A percentile compares a stretch with the other conserved stretches of the same genome.
phyloP scores from a whole-genome alignment of 306 rosid species.

The Pyrus communis region DNA sequence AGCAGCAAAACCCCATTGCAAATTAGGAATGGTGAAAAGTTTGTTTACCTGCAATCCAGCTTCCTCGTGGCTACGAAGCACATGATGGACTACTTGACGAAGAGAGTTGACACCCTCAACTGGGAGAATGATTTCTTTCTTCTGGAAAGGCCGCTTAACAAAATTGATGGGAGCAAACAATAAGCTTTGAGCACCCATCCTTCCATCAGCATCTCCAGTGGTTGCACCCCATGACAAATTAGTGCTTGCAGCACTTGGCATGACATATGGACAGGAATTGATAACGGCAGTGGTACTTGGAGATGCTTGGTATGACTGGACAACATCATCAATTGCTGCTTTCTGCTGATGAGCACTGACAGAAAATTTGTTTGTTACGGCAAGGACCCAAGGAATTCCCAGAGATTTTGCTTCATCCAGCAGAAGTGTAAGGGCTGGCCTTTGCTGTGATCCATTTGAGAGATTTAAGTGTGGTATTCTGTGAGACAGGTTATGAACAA shows the following conservation, averaged over 20 bases:
- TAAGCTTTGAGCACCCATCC: constrained; percentile 48
- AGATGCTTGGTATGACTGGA: constrained; percentile 70
- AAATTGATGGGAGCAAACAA: constrained; percentile 64
- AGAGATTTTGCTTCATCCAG: constrained; percentile 93
- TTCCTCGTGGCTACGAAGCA: constrained; percentile 65
- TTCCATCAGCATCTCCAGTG: constrained; percentile 38
- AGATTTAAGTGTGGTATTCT: constrained; percentile 62
- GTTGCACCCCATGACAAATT: constrained; percentile 51
- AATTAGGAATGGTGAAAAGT: not conserved
- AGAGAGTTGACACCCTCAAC: constrained; percentile 73
- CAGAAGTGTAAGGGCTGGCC: constrained; percentile 72
- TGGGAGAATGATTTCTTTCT: constrained; percentile 71
- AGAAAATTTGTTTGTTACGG: constrained; percentile 88
- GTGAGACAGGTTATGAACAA: constrained; percentile 91
- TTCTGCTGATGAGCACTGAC: constrained; percentile 92
- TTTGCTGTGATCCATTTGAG: constrained; percentile 48
- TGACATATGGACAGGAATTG: constrained; percentile 81
- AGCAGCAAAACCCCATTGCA: not conserved
- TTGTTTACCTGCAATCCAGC: constrained; percentile 69
- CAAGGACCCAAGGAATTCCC: constrained; percentile 97
- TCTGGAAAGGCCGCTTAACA: constrained; percentile 67
- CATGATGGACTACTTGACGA: constrained; percentile 54
- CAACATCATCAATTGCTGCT: constrained; percentile 65
- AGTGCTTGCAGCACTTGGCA: constrained; percentile 64
- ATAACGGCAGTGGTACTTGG: constrained; percentile 57